Evolutionary conservation across 345 rosid species (phyloP).

Genomic region (Microthlaspi erraticum): DNA sequence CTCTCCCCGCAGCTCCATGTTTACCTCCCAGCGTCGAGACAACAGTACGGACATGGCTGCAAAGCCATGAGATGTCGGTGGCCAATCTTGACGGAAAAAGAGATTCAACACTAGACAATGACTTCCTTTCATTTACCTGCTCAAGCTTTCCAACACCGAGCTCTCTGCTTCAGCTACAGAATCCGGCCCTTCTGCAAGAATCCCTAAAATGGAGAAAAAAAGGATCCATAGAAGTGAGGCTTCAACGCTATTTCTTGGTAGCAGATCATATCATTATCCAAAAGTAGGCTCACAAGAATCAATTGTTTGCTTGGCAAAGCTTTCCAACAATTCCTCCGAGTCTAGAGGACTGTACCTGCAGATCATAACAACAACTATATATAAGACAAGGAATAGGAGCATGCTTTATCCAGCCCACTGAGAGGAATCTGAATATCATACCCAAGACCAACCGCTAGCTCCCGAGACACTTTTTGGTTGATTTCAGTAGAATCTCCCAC

Average conservation of each 20-base stretch:
- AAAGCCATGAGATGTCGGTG: slow-evolving; percentile 18
- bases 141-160: slow-evolving; percentile 72
- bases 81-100: slow-evolving; percentile 1
- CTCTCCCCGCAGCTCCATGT: slow-evolving; percentile 71
- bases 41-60: slow-evolving; percentile 88
- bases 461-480: slow-evolving; percentile 75
- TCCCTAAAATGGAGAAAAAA: slow-evolving; percentile 55
- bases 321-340: slow-evolving; percentile 78
- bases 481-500: slow-evolving; percentile 80
- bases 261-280: slow-evolving; percentile 3
- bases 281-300: slow-evolving; percentile 74
- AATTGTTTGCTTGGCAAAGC: slow-evolving; percentile 70
- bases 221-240: slow-evolving; percentile 6
- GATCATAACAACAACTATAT: slow-evolving; percentile 23
- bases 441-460: slow-evolving; percentile 89
- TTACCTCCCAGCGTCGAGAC: slow-evolving; percentile 86
- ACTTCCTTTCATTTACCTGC: slow-evolving; percentile 62
- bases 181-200: slow-evolving; percentile 69
- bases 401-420: neutral
- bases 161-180: slow-evolving; percentile 72
- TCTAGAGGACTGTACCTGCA: slow-evolving; percentile 81
- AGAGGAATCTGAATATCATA: slow-evolving; percentile 33
- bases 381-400: slow-evolving; percentile 7
- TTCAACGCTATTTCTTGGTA: neutral
- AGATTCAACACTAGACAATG: slow-evolving; percentile 17